These are phyloP conservation scores for Lactuca saligna DNA, from an alignment of 129 eudicot genomes.

Conservation along the genomic window DNA sequence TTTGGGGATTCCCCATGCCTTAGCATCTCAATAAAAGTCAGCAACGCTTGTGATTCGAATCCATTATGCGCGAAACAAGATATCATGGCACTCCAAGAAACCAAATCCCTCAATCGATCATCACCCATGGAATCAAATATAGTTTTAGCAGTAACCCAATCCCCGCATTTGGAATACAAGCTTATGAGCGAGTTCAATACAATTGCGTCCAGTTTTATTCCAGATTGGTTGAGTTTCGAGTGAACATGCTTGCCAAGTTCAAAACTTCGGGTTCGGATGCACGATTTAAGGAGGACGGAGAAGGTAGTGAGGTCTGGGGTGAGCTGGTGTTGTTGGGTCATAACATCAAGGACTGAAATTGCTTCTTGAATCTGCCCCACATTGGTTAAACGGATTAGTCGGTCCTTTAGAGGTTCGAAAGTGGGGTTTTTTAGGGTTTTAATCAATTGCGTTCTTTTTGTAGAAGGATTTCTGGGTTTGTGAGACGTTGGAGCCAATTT, in stretches of 20 bases:
- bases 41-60: slow-evolving; percentile 44
- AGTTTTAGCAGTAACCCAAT: slow-evolving; percentile 53
- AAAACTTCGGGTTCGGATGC: slow-evolving; percentile 58
- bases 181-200: slow-evolving; percentile 56
- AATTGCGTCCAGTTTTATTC: slow-evolving; percentile 36
- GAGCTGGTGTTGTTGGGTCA: slow-evolving; percentile 37
- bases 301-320: slow-evolving; percentile 53
- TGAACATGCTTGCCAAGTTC: slow-evolving; percentile 53
- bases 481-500: slow-evolving; percentile 25
- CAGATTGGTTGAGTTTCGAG: slow-evolving; percentile 38
- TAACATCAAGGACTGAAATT: slow-evolving; percentile 47
- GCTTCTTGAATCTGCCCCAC: slow-evolving; percentile 49
- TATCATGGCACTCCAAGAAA: slow-evolving; percentile 69
- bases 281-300: slow-evolving; percentile 66
- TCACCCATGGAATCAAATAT: slow-evolving; percentile 55
- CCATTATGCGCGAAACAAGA: slow-evolving; percentile 52
- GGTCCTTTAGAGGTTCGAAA: slow-evolving; percentile 45
- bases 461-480: slow-evolving; percentile 23
- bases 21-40: slow-evolving; percentile 60
- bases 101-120: slow-evolving; percentile 46
- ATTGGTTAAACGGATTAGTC: slow-evolving; percentile 43
- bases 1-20: slow-evolving; percentile 52
- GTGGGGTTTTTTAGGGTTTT: slow-evolving; percentile 19
- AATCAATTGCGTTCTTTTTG: slow-evolving; percentile 10
- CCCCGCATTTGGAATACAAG: slow-evolving; percentile 66